Evolutionary conservation across 352 stramenopile genomes (phyloP), one percentile per base, ranked within the genome.

Genomic region (Pythium insidiosum): DNA sequence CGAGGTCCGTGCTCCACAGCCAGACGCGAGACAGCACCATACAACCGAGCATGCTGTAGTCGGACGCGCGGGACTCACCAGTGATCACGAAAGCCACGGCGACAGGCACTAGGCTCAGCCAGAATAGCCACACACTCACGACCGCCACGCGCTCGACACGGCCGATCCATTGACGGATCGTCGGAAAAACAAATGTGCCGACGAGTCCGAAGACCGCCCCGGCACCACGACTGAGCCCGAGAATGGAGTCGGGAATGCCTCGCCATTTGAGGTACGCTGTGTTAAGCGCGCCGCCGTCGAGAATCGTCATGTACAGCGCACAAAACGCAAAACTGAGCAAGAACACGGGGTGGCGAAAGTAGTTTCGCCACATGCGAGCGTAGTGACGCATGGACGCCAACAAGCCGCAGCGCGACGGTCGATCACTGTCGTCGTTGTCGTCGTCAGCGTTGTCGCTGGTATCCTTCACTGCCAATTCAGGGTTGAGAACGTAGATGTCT

Each of bases 401-500:
- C n/a, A 50, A 2, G 15, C 31, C 20, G 15, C 38, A 48, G 22
- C 28, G 10, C 10, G 38, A 23, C 0, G 26, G n/a, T 4, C 33
- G 15, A 5, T 36, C n/a, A n/a, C n/a, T 25, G 5, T 45, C 34
- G 6, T 58, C 38, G 1, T 61, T 43, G 29, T 63, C 52, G 5
- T 59, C 38, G 15, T 54, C 43, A 2, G 46, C 19, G 7, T 56
- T 21, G 9, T 67, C 38, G 18, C 18, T 26, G 3, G 12, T 37
- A 5, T 43, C 31, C 48, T 73, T 70, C 5, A 68, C 42, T 2
- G 61, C 57, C 12, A 88, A 50, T 24, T 66, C 53, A 0, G 73
- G 66, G 4, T 63, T 60, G 16, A 88, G 57, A 15, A 63, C 53
- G 50, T 89, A 89, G 16, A 86, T 70, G 23, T 87, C 72, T 20